Evolutionary conservation across 1,284 basidiomycete species (phyloP).

Genomic region (Ustilago bromivora): DNA sequence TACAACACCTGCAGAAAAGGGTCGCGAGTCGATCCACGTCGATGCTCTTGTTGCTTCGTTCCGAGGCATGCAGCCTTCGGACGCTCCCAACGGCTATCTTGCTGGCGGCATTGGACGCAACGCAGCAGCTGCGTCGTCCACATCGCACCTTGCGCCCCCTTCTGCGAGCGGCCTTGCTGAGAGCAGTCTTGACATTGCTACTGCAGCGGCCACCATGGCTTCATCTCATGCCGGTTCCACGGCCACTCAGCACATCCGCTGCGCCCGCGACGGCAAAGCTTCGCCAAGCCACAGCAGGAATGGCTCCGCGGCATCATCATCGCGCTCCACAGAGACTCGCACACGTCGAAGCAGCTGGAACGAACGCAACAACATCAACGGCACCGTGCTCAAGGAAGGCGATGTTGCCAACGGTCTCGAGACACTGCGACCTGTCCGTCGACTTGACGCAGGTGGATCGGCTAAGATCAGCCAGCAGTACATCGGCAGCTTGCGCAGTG

Average conservation of each 20-base stretch:
- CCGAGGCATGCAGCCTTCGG: constrained; percentile 51
- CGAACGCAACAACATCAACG: constrained; percentile 77
- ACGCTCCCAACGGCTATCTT: constrained; percentile 22
- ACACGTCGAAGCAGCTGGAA: constrained; percentile 65
- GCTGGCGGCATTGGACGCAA: constrained; percentile 32
- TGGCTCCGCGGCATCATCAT: constrained; percentile 32
- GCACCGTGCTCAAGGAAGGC: constrained; percentile 81
- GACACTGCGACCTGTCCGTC: constrained; percentile 91
- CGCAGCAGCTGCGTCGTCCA: constrained; percentile 24
- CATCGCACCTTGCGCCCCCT: constrained; percentile 37
- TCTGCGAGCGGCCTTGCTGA: constrained; percentile 29
- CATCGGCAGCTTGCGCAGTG: constrained; percentile 73
- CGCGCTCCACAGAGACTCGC: constrained; percentile 20
- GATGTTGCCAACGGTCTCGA: constrained; percentile 78
- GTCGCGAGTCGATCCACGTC: constrained; percentile 52
- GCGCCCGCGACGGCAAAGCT: constrained; percentile 46
- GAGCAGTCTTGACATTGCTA: constrained; percentile 41
- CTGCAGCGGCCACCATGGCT: constrained; percentile 46
- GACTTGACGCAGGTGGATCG: constrained; percentile 82
- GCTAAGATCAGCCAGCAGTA: constrained; percentile 83
- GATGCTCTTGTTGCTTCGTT: constrained; percentile 53
- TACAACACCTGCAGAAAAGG: constrained; percentile 42
- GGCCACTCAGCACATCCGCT: constrained; percentile 41
- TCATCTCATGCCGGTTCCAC: constrained; percentile 39
- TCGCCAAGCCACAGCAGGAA: constrained; percentile 43